Percentiles rank a stretch among this genome's conserved stretches.
phyloP scores from a whole-genome alignment of 805 yeast species.

The Spathaspora passalidarum region DNA sequence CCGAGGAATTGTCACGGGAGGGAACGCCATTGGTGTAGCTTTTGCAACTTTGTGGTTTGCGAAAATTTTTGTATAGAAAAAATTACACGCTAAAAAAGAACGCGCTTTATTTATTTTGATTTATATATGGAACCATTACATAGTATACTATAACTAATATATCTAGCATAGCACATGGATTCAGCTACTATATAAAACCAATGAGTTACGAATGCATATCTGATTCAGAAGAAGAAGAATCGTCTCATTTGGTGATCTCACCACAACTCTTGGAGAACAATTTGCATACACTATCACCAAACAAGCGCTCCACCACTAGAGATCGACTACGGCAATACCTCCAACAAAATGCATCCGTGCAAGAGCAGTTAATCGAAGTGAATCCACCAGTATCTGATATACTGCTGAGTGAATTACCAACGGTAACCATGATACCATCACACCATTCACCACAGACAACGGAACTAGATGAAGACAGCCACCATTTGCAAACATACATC shows the following conservation, averaged over 20 bases:
- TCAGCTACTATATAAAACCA: not conserved
- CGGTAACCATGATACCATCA: not conserved
- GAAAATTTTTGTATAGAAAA: not conserved
- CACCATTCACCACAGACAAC: not conserved
- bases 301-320: not conserved
- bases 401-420: too few species aligned
- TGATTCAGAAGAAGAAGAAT: constrained; percentile 23
- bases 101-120: not conserved
- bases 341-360: too few species aligned
- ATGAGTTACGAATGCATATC: constrained; percentile 16
- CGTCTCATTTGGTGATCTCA: constrained; percentile 13
- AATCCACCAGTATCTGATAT: too few species aligned
- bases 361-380: too few species aligned
- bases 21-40: constrained; percentile 8
- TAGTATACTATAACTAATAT: too few species aligned
- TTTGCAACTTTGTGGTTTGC: not conserved
- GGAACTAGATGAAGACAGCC: constrained; percentile 6
- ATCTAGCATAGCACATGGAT: constrained; percentile 1
- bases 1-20: constrained; percentile 5
- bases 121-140: too few species aligned
- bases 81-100: not conserved
- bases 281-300: constrained; percentile 7
- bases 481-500: constrained; percentile 8
- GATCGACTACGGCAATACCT: not conserved
- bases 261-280: constrained; percentile 4